phyloP scores from a whole-genome alignment of 202 grass and related monocot genomes.

The Hordeum pubiflorum region DNA sequence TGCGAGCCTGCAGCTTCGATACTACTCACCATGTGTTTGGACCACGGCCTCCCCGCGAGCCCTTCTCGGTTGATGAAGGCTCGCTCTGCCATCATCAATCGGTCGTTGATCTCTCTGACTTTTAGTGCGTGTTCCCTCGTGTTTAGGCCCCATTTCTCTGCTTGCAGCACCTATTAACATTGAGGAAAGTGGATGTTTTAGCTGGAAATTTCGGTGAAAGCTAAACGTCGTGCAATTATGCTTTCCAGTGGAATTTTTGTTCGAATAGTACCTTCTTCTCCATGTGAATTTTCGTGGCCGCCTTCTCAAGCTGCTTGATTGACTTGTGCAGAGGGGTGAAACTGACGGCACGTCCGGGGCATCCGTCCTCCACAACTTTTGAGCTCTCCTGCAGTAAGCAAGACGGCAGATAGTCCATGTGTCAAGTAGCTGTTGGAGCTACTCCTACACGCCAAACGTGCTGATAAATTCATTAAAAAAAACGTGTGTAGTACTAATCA shows the following conservation, averaged over 20 bases:
- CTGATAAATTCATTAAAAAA: not conserved
- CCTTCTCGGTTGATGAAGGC: conserved; percentile 67
- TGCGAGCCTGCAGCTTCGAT: not conserved
- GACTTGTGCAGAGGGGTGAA: conserved; percentile 50
- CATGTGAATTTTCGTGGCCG: conserved; percentile 33
- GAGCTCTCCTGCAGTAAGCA: conserved; percentile 31
- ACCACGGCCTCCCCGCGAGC: conserved; percentile 50
- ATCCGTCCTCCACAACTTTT: conserved; percentile 27
- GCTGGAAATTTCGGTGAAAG: not conserved
- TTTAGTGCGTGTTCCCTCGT: conserved; percentile 33
- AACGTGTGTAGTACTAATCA: not conserved
- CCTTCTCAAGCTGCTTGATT: conserved; percentile 41
- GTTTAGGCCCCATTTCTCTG: conserved; percentile 19
- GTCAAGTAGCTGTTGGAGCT: not conserved
- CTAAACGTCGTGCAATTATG: not conserved
- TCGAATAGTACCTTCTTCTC: conserved; percentile 28
- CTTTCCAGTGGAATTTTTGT: not conserved
- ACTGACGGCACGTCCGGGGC: conserved; percentile 28
- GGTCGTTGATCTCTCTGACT: conserved; percentile 53
- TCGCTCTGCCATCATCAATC: conserved; percentile 62
- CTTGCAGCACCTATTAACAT: conserved; percentile 29
- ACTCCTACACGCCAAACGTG: not conserved
- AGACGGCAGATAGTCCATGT: not conserved
- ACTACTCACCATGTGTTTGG: conserved; percentile 56
- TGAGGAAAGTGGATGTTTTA: not conserved